A percentile compares a stretch with the other conserved stretches of the same genome.
Conservation (phyloP, 352 stramenopile species). For the Hyaloperonospora brassicae region DNA sequence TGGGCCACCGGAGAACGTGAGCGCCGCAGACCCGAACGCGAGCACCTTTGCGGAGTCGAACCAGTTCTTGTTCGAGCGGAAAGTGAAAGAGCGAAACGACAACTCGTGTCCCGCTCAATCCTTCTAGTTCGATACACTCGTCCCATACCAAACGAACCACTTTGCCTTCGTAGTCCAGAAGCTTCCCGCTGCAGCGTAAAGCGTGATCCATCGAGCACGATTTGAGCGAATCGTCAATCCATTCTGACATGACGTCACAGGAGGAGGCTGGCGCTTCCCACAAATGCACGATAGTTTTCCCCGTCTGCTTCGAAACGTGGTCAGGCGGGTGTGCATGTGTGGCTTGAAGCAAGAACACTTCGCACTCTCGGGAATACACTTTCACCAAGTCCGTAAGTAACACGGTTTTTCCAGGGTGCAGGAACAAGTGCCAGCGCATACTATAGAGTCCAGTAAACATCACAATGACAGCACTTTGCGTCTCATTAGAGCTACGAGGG, state of each 20-base stretch:
- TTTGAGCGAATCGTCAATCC: slow-evolving; percentile 8
- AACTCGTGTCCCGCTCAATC: slow-evolving; percentile 12
- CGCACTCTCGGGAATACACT: slow-evolving; percentile 51
- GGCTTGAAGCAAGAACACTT: slow-evolving; percentile 53
- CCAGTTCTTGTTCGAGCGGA: slow-evolving; percentile 23
- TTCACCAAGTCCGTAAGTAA: slow-evolving; percentile 60
- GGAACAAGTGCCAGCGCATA: slow-evolving; percentile 42
- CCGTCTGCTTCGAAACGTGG: not conserved
- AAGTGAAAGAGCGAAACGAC: slow-evolving; percentile 38
- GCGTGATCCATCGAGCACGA: slow-evolving; percentile 6
- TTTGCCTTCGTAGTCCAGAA: slow-evolving; percentile 29
- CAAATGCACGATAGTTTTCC: slow-evolving; percentile 16
- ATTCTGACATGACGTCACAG: not conserved
- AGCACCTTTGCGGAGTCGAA: slow-evolving; percentile 24
- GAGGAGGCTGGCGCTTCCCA: slow-evolving; percentile 11
- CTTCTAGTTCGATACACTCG: slow-evolving; percentile 34
- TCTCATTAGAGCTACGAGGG: slow-evolving; percentile 1
- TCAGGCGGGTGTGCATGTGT: slow-evolving; percentile 9
- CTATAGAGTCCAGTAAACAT: slow-evolving; percentile 34
- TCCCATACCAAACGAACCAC: slow-evolving; percentile 32
- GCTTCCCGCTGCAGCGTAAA: slow-evolving; percentile 15
- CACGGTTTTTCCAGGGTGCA: slow-evolving; percentile 32
- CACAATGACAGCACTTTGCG: slow-evolving; percentile 36
- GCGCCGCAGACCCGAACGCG: slow-evolving; percentile 18
- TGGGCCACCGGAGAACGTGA: slow-evolving; percentile 31